Base-by-base conservation (phyloP, 23 red algal genomes). In the Gracilaria caudata region DNA sequence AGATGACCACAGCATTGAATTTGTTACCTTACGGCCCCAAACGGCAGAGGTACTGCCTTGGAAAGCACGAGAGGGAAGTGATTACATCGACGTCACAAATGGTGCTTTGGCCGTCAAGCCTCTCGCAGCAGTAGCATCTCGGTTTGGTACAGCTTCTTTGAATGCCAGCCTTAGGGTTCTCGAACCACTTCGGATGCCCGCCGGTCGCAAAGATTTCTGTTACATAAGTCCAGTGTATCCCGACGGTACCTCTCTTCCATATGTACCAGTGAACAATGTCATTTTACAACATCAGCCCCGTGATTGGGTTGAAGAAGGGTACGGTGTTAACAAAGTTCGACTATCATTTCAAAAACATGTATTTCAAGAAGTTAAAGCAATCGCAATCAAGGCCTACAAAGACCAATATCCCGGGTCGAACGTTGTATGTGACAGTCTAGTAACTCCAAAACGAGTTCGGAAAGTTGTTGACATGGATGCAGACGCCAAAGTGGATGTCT, bases 271-370 rank as follows among this genome's bases (percentile, higher is more conserved):
- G 70, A 75, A 75, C 40, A 45, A 75, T 75, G 70, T 75, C 4
- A 75, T 75, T 75, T 29, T 75, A 49, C 70, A 75, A 75, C 70
- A 75, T 29, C 70, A 75, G 43, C 70, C 70, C 29, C 70, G 29
- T 14, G 13, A 45, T n/a, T 75, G 70, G 70, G 43, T 24, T 75
- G 40, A n/a, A 43, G 70, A 75, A 13, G 39, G 11, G 21, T 75
- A 75, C 35, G 70, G 70, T 47, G 33, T 75, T 7, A 75, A 75
- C 70, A 75, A 75, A 21, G 70, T 75, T 28, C 70, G 43, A 75
- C 70, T 75, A 49, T 75, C 70, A 8, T 75, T 75, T 75, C 70
- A 43, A 47, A 75, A 75, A 24, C 70, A 46, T 8, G 70, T 75
- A 49, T 75, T 75, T 75, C 20, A 75, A 75, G 23, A 75, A 49